A percentile compares a stretch with the other conserved stretches of the same genome.
phyloP scores from a whole-genome alignment of 352 stramenopile species.

The Globisporangium carolinianum region DNA sequence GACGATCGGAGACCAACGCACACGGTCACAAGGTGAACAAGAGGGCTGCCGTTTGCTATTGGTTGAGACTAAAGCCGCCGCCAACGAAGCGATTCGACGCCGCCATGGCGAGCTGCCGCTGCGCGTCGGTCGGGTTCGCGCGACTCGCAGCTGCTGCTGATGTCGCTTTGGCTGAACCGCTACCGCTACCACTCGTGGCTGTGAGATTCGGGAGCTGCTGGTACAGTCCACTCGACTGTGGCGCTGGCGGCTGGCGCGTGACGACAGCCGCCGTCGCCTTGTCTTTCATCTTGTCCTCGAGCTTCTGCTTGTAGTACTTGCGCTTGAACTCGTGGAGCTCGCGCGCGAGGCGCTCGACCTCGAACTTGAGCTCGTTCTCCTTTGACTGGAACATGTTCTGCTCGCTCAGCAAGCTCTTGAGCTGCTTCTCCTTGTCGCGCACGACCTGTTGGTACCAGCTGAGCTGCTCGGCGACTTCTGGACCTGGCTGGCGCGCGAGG shows the following conservation, averaged over 20 bases:
- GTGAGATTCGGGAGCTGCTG: conserved; percentile 28
- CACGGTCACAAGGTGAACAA: neutral
- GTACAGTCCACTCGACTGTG: neutral
- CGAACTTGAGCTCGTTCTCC: conserved; percentile 94
- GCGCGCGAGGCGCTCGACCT: conserved; percentile 88
- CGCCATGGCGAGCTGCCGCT: conserved; percentile 80
- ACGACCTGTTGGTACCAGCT: conserved; percentile 93
- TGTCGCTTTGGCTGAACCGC: neutral
- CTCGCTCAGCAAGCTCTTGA: conserved; percentile 95
- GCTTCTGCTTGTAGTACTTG: conserved; percentile 94
- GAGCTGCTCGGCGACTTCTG: conserved; percentile 94
- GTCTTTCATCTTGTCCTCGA: conserved; percentile 79
- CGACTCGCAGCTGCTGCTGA: neutral
- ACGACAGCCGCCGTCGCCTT: conserved; percentile 34
- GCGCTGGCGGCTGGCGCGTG: conserved; percentile 12
- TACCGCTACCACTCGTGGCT: conserved; percentile 4
- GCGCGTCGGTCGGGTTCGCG: conserved; percentile 53
- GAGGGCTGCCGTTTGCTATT: conserved; percentile 24
- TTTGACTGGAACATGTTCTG: conserved; percentile 96
- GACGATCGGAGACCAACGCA: neutral
- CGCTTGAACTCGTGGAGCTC: conserved; percentile 94
- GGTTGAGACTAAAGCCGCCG: conserved; percentile 92
- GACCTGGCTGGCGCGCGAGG: conserved; percentile 88
- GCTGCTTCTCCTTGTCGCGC: conserved; percentile 94
- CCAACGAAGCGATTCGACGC: conserved; percentile 89